Conservation (phyloP, 768 basidiomycete species). For the Suillus variegatus region DNA sequence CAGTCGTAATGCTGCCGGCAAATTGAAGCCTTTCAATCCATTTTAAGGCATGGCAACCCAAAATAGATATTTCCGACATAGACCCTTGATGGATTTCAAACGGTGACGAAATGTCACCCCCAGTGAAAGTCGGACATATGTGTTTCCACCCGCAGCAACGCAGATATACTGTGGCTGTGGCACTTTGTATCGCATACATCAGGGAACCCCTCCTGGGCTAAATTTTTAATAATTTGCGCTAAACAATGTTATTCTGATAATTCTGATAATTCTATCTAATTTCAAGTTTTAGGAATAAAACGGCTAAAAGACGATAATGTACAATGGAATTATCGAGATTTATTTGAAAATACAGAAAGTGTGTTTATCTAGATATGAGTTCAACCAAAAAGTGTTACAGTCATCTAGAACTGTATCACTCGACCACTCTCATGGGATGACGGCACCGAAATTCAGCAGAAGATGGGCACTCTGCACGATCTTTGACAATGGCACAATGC, state of each 20-base stretch:
- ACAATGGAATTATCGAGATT: not conserved
- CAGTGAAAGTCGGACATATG: no score
- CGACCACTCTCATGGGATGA: no score
- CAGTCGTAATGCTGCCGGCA: not conserved
- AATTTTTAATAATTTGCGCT: no score
- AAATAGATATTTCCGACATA: not conserved
- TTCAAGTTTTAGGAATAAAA: not conserved
- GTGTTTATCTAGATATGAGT: constrained; percentile 19
- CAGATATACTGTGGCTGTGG: no score
- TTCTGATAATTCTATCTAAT: not conserved
- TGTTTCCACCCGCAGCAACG: no score
- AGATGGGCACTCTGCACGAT: constrained; percentile 25
- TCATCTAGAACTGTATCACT: no score
- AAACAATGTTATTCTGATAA: no score
- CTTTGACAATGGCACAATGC: constrained; percentile 18
- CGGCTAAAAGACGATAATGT: not conserved
- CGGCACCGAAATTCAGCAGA: constrained; percentile 1
- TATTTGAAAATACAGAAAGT: not conserved
- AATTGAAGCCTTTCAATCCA: not conserved
- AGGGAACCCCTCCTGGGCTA: no score
- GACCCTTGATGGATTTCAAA: no score
- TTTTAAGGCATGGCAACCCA: not conserved
- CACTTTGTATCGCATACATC: no score
- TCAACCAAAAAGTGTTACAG: constrained; percentile 21
- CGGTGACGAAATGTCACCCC: no score